Evolutionary conservation across 805 yeast genomes (phyloP), one percentile per base, ranked within the genome.

Genomic region (Ogataea henricii): DNA sequence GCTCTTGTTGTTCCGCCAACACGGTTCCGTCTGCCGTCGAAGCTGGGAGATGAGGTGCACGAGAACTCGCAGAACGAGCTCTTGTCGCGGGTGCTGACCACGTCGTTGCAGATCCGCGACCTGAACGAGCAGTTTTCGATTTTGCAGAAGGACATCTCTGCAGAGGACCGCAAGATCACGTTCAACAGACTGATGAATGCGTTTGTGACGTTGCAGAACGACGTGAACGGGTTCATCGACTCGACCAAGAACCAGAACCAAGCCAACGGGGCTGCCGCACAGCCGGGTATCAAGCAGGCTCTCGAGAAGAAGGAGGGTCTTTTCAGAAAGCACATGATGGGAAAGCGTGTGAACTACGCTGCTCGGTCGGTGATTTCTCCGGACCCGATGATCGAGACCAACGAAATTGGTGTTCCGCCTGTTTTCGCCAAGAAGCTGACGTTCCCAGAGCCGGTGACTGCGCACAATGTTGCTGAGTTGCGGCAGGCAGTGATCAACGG

Each of bases 261-360:
- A 10, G 77, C 75, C 39, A 20, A 16, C 9, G 83, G 83, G 20
- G 81, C 83, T 53, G 70, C 80, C 42, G 91, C 97, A 21, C 79
- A 81, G 33, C 99, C 99, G 2, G 99, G 99, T 74, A 82, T 94
- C 62, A 94, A 94, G 67, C 99, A 94, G 75, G 96, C 96, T 9
- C 76, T 94, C 63, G 99, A 94, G 70, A 92, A 94, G 83, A 94
- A 94, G 68, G 99, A 94, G 71, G 99, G 99, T 66, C 76, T 92
- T 55, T 94, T 94, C 77, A 83, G 99, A 76, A 94, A 92, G 67
- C 96, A 94, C 65, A 94, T 94, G 99, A 94, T 94, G 99, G 99
- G 99, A 67, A 94, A 94, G 77, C 90, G 99, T 76, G 99, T 94
- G 51, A 95, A 94, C 68, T 92, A 89, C 64, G 97, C 98, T 45